Base-by-base conservation (phyloP, 768 basidiomycete species). In the Hygrocybe coccinea region DNA sequence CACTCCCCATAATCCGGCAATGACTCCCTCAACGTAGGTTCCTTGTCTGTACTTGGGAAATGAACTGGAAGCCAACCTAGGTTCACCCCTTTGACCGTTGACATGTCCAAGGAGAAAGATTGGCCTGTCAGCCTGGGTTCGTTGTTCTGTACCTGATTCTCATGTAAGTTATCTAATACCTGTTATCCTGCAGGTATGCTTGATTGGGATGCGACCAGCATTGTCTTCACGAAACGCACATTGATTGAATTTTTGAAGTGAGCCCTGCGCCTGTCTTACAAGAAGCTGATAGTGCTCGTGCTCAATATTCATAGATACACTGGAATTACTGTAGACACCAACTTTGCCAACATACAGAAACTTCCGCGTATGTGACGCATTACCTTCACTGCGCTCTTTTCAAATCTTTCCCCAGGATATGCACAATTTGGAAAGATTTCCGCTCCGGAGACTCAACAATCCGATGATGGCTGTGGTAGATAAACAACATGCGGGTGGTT, bases 241-340 rank as follows among this genome's bases (percentile, higher is more conserved):
- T 71, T 91, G 59, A 75, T 89, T 51, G 88, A 90, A 62, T 91
- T 91, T 66, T 72, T 91, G 60, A 87, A 85, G 87, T 88, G 67
- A 61, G 78, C 66, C 24, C 19, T 25, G 43, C 60, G 50, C 19
- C 37, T 9, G 8, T 43, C 35, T 25, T 21, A 33, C 41, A 46
- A 51, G 54, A 45, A 36, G 7, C 22, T 37, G 51, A 46, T 15
- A 25, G 48, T 19, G 25, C 34, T 34, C 48, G 21, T n/a, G 39
- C 44, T 54, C 43, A 46, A 46, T 45, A 53, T 50, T 56, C 59
- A 58, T 65, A 89, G 87, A 68, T 86, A 87, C 64, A 79, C 82
- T 35, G 88, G 86, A 15, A 82, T 78, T 34, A 89, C 88, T 11
- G 84, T 90, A 35, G 89, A 91, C 64, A 79, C 88, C 43, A 86